Conservation (phyloP, 2,329 filamentous ascomycete genomes). For the Cercospora berteroae region DNA sequence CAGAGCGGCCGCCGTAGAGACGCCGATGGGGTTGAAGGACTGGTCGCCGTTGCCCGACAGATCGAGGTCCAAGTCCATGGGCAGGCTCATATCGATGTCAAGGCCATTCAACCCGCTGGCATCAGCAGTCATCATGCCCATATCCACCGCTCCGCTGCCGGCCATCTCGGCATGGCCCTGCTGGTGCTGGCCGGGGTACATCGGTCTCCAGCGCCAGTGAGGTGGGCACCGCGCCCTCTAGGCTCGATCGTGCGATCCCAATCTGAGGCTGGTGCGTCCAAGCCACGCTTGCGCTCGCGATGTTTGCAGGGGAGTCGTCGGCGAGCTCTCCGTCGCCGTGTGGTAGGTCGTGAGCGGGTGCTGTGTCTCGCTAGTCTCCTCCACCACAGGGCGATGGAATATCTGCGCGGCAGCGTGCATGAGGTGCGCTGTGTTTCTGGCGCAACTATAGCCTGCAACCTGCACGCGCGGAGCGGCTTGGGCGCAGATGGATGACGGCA, state of each 20-base stretch:
- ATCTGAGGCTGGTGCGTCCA: conserved; percentile 20
- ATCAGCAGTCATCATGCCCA: conserved; percentile 25
- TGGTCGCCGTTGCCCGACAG: conserved; percentile 26
- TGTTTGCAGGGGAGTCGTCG: conserved; percentile 7
- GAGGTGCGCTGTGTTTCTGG: background rate
- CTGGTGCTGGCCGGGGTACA: conserved; percentile 22
- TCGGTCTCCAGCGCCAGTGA: conserved; percentile 23
- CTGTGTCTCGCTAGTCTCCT: conserved; percentile 1
- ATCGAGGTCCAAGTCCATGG: conserved; percentile 47
- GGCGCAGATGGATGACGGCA: conserved; percentile 2
- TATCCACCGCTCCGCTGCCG: conserved; percentile 20
- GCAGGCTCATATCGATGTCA: conserved; percentile 48
- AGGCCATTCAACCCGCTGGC: conserved; percentile 42
- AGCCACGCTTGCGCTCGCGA: conserved; percentile 17
- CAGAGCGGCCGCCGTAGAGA: conserved; percentile 24
- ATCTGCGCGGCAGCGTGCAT: background rate
- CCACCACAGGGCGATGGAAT: background rate
- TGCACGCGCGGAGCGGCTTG: background rate
- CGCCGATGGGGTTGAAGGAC: conserved; percentile 29
- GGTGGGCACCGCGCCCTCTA: conserved; percentile 16
- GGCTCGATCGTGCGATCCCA: conserved; percentile 25
- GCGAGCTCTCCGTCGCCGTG: conserved; percentile 4
- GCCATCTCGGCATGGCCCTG: conserved; percentile 19
- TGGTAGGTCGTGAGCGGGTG: background rate
- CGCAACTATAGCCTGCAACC: background rate